Percentiles rank a stretch among this genome's conserved stretches.
phyloP scores from a whole-genome alignment of 805 yeast species.

The Kodamaea kakaduensis region DNA sequence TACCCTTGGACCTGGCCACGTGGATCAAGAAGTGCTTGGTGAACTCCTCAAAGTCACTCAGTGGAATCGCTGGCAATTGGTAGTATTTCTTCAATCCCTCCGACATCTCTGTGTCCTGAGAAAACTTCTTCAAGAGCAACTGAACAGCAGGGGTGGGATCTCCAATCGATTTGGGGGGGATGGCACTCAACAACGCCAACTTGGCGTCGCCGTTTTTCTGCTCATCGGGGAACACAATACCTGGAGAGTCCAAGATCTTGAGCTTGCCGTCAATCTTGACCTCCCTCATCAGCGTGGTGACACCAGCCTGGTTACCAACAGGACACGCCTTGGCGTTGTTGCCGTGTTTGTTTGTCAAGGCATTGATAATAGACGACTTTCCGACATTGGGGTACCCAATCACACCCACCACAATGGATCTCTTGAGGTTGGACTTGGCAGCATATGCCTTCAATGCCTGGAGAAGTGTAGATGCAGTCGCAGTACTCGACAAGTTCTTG shows the following conservation, averaged over 20 bases:
- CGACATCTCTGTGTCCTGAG: conserved; percentile 73
- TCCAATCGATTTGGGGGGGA: conserved; percentile 78
- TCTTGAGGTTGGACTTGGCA: conserved; percentile 73
- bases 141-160: conserved; percentile 85
- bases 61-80: conserved; percentile 75
- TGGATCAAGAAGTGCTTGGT: conserved; percentile 85
- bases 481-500: conserved; percentile 64
- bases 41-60: conserved; percentile 67
- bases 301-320: conserved; percentile 96
- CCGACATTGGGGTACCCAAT: conserved; percentile 98
- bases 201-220: conserved; percentile 59
- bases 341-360: conserved; percentile 78
- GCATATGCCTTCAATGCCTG: conserved; percentile 85
- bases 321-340: conserved; percentile 79
- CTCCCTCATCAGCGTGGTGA: conserved; percentile 87
- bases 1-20: conserved; percentile 87
- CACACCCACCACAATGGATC: conserved; percentile 90
- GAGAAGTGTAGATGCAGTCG: conserved; percentile 69
- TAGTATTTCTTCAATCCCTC: conserved; percentile 70
- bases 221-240: conserved; percentile 89
- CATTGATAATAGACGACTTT: conserved; percentile 89
- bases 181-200: conserved; percentile 78
- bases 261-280: conserved; percentile 88
- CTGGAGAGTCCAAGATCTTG: conserved; percentile 91
- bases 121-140: conserved; percentile 67